Conservation (phyloP, 2,329 filamentous ascomycete species). For the Stachybotrys chlorohalonatus region DNA sequence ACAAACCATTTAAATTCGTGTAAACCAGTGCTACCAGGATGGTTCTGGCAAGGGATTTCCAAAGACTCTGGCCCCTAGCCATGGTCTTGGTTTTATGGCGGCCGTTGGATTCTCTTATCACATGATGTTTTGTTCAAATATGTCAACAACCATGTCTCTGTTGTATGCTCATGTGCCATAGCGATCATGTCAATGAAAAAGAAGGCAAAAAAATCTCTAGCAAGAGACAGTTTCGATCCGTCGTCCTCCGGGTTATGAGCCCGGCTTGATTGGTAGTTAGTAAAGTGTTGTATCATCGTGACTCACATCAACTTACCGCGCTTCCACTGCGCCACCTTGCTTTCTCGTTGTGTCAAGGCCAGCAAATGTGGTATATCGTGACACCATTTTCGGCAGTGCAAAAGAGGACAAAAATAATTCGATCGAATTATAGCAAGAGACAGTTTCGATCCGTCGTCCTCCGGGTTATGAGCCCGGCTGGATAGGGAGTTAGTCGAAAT, state of each 20-base stretch:
- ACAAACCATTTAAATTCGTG: background rate
- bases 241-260: slow-evolving; percentile 19
- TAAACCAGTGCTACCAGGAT: too few species aligned
- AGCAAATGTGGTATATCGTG: background rate
- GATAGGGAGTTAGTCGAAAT: slow-evolving; percentile 1
- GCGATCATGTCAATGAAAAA: background rate
- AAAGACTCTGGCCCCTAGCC: background rate
- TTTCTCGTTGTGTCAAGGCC: slow-evolving; percentile 2
- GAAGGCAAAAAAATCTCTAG: background rate
- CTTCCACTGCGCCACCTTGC: slow-evolving; percentile 20
- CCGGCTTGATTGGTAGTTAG: slow-evolving; percentile 7
- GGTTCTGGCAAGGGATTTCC: background rate
- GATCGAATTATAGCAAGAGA: background rate
- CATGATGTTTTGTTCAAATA: too few species aligned
- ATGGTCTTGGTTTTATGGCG: too few species aligned
- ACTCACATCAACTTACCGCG: slow-evolving; percentile 6
- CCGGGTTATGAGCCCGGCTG: slow-evolving; percentile 18
- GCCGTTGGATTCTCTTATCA: too few species aligned
- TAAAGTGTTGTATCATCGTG: background rate
- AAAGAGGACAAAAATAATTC: background rate
- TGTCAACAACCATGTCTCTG: too few species aligned
- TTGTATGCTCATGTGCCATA: too few species aligned
- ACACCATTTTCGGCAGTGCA: background rate
- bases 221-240: slow-evolving; percentile 15
- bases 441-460: slow-evolving; percentile 19